Evolutionary conservation across 169 alveolate genomes (phyloP).

Genomic region (Plasmodium malariae): DNA sequence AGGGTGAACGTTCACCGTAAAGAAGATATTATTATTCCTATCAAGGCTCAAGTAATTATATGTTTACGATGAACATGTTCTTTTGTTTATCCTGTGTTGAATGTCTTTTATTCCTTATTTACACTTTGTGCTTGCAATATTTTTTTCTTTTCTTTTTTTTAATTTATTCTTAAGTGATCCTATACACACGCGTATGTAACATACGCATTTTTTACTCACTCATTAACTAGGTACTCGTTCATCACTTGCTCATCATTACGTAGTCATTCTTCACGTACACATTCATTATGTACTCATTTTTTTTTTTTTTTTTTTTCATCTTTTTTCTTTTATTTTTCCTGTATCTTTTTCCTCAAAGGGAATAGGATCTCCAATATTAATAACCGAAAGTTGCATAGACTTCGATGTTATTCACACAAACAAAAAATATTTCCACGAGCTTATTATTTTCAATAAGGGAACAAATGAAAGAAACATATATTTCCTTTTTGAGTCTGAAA

Average conservation of each 20-base stretch:
- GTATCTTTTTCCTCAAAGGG: constrained; percentile 15
- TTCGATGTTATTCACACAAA: constrained; percentile 39
- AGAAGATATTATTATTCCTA: constrained; percentile 30
- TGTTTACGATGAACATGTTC: too few relatives aligned
- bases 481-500: constrained; percentile 61
- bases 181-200: too few relatives aligned
- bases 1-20: constrained; percentile 41
- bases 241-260: too few relatives aligned
- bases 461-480: constrained; percentile 37
- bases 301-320: background rate
- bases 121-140: too few relatives aligned
- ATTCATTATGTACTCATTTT: background rate
- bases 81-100: too few relatives aligned
- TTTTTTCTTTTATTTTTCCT: background rate
- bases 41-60: constrained; percentile 69
- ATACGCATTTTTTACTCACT: too few relatives aligned
- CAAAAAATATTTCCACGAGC: constrained; percentile 52
- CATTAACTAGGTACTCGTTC: too few relatives aligned
- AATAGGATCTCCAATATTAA: constrained; percentile 57
- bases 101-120: too few relatives aligned
- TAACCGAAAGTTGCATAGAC: constrained; percentile 8
- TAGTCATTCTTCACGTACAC: too few relatives aligned
- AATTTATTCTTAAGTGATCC: too few relatives aligned
- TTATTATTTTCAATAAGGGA: constrained; percentile 54
- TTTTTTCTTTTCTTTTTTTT: too few relatives aligned